These are phyloP conservation scores for Ophiorrhiza pumila DNA, from an alignment of 257 asterid species.

Conservation along the genomic window DNA sequence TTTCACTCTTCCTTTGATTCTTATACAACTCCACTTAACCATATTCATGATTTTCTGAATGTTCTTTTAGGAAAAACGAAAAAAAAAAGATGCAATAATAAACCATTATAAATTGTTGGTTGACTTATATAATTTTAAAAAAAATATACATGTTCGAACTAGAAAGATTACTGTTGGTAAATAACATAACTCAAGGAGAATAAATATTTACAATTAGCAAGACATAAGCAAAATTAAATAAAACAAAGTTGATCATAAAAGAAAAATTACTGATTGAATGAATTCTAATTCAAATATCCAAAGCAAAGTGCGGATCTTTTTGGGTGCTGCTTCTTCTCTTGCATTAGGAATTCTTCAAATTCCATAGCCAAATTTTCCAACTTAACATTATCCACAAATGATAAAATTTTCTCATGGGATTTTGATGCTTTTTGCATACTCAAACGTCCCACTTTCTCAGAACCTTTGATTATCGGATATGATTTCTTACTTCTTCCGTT, in stretches of 20 bases:
- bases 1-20: no score
- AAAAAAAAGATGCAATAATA: no score
- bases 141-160: no score
- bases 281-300: background rate
- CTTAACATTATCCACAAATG: background rate
- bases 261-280: background rate
- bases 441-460: background rate
- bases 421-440: background rate
- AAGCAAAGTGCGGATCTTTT: background rate
- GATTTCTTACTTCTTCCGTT: background rate
- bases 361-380: slow-evolving; percentile 5
- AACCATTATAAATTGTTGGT: no score
- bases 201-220: no score
- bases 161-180: no score
- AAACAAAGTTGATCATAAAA: background rate
- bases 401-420: background rate
- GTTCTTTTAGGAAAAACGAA: no score
- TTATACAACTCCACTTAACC: no score
- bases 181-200: no score
- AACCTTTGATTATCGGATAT: background rate
- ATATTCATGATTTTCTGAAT: no score
- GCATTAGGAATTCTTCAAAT: slow-evolving; percentile 5
- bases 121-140: no score
- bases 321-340: background rate
- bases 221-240: background rate